Evolutionary conservation across 2,329 filamentous ascomycete genomes (phyloP).

Genomic region (Colletotrichum tamarilloi): DNA sequence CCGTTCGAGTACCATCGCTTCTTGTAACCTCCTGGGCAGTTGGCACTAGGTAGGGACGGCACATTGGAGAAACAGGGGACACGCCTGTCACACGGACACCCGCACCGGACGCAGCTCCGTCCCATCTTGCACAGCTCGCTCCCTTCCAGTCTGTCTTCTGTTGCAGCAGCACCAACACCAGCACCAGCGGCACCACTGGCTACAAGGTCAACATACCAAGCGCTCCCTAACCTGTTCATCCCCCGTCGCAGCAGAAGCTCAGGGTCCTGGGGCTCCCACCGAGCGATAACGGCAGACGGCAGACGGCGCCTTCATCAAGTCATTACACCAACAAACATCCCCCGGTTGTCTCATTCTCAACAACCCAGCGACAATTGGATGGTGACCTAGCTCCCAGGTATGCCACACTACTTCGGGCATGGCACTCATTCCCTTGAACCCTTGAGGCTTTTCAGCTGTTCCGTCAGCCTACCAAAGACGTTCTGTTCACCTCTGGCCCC

Average conservation of each 20-base stretch:
- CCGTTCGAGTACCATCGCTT: conserved; percentile 13
- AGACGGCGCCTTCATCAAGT: neutral
- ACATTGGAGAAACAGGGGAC: neutral
- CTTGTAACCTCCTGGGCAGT: neutral
- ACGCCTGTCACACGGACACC: neutral
- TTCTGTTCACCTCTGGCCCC: neutral
- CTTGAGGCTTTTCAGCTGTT: neutral
- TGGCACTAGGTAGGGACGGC: neutral
- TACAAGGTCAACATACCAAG: neutral
- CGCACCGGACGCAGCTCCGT: neutral
- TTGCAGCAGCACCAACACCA: neutral
- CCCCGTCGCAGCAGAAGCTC: neutral
- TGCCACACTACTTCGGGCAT: neutral
- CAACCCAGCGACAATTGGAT: neutral
- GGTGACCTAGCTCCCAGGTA: neutral
- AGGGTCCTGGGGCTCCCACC: neutral
- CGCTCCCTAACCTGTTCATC: neutral
- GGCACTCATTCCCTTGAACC: neutral
- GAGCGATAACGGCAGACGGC: neutral
- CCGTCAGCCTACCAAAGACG: neutral
- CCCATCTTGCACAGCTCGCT: neutral
- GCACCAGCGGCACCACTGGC: neutral
- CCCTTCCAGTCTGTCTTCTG: neutral
- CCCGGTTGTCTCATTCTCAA: neutral
- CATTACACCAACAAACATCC: neutral